Evolutionary conservation across 2,329 filamentous ascomycete genomes (phyloP), one percentile per base, ranked within the genome.

Genomic region (Trichoderma sp.): DNA sequence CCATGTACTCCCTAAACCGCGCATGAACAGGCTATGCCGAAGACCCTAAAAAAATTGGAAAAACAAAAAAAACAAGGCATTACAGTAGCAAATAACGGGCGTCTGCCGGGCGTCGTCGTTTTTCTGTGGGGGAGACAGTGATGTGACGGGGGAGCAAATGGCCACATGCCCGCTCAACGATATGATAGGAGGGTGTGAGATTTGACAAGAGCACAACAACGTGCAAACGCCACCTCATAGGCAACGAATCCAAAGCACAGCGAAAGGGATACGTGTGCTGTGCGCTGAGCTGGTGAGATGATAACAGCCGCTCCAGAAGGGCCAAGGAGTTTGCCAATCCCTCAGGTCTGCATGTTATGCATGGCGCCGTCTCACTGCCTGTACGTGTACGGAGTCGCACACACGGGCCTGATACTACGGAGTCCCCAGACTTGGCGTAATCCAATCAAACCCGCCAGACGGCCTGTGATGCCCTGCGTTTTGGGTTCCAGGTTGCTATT

Each of bases 331-430:
- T 58, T 57, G 54, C 34, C 54, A 9, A 50, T 61, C 58, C 45
- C 29, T 29, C 19, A 34, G 27, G 27, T 35, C 27, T 54, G 27
- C 17, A 48, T 50, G 42, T 25, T 34, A 22, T 34, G 27, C 58
- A 61, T 50, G 58, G 58, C 39, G 39, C 39, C 15, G 58, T 35
- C 58, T 61, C 58, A 61, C 58, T 17, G 35, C 50, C 35, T 42
- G 48, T 64, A 39, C 48, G 34, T 27, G 45, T 64, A 56, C 50
- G 61, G 61, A 27, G 61, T 64, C 27, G 61, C 32, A 64, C 50
- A 56, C 22, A 10, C 19, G 34, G 42, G 27, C 34, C 15, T 53
- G 35, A 19, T 10, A 19, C 42, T 54, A 64, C 50, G 34, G 34
- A 29, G 48, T 64, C 60, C 60, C 48, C 60, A 64, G 48, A 56